These are phyloP conservation scores for Iberis pinnata DNA, from an alignment of 345 rosid species.

Conservation along the genomic window DNA sequence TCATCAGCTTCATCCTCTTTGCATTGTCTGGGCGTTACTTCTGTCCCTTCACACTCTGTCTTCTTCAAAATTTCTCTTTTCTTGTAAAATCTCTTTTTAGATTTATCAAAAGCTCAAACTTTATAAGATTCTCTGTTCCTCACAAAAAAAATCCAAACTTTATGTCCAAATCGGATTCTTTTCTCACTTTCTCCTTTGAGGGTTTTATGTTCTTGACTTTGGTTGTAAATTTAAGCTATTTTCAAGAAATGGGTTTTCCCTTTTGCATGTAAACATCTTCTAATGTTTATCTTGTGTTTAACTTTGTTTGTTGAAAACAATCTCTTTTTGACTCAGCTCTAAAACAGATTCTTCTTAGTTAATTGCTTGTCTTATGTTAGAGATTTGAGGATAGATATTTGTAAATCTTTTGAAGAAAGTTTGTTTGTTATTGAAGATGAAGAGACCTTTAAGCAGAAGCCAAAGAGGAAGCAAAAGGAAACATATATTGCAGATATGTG, in stretches of 20 bases:
- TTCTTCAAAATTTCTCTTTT: slow-evolving; percentile 10
- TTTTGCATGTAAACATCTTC: too few species aligned
- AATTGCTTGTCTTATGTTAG: too few species aligned
- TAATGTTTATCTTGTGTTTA: too few species aligned
- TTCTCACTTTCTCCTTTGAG: not conserved
- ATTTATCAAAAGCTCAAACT: not conserved
- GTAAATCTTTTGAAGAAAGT: not conserved
- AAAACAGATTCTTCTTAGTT: too few species aligned
- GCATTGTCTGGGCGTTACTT: slow-evolving; percentile 29
- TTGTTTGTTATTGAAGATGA: slow-evolving; percentile 33
- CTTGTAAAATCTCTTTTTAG: too few species aligned
- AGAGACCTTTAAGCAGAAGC: slow-evolving; percentile 53
- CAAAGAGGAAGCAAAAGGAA: slow-evolving; percentile 64
- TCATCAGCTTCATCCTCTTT: slow-evolving; percentile 24
- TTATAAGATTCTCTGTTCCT: not conserved
- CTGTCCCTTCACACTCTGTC: slow-evolving; percentile 32
- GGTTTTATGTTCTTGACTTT: slow-evolving; percentile 6
- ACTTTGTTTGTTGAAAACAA: too few species aligned
- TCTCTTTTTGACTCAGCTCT: too few species aligned
- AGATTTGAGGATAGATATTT: too few species aligned
- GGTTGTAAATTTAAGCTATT: not conserved
- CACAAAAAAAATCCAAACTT: not conserved
- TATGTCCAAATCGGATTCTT: slow-evolving; percentile 21
- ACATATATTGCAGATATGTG: slow-evolving; percentile 67
- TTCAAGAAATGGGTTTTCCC: slow-evolving; percentile 5